These are phyloP conservation scores for Coprinellus aureogranulatus DNA, from an alignment of 768 basidiomycete species.

Conservation along the genomic window DNA sequence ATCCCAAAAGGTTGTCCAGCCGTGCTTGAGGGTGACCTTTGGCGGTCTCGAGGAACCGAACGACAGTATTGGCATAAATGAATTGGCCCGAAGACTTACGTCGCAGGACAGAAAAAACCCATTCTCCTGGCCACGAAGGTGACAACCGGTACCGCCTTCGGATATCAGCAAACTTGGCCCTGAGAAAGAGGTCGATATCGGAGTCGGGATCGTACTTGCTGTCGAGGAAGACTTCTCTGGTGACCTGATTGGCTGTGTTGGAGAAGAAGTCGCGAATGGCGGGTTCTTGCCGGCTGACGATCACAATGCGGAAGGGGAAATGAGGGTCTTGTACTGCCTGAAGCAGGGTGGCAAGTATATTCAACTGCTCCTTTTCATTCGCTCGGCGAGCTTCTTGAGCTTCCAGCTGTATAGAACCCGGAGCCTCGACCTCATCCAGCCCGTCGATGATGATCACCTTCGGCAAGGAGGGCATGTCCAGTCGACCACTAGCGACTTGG, in stretches of 20 bases:
- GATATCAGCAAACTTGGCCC: not conserved
- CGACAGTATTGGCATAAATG: conserved; percentile 16
- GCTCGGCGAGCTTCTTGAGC: not conserved
- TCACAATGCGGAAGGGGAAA: conserved; percentile 4
- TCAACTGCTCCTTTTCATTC: not conserved
- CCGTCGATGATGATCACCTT: conserved; percentile 11
- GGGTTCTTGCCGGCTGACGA: conserved; percentile 8
- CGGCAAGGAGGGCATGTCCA: not conserved
- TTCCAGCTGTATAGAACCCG: not conserved
- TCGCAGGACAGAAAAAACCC: not conserved
- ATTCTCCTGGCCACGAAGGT: not conserved
- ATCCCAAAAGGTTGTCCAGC: conserved; percentile 2
- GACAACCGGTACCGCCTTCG: conserved; percentile 1
- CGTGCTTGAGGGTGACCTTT: conserved; percentile 7
- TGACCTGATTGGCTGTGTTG: not conserved
- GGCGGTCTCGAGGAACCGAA: conserved; percentile 7
- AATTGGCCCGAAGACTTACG: conserved; percentile 14
- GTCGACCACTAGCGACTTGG: not conserved
- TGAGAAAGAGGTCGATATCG: conserved; percentile 3
- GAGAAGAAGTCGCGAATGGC: not conserved
- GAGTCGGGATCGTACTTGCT: not conserved
- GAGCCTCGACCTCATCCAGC: conserved; percentile 8
- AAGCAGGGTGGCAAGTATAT: conserved; percentile 5
- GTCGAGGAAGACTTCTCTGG: not conserved
- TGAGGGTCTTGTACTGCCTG: not conserved